Evolutionary conservation across 1,139 yeast genomes (phyloP), one percentile per base, ranked within the genome.

Genomic region (Martiniozyma asiatica): DNA sequence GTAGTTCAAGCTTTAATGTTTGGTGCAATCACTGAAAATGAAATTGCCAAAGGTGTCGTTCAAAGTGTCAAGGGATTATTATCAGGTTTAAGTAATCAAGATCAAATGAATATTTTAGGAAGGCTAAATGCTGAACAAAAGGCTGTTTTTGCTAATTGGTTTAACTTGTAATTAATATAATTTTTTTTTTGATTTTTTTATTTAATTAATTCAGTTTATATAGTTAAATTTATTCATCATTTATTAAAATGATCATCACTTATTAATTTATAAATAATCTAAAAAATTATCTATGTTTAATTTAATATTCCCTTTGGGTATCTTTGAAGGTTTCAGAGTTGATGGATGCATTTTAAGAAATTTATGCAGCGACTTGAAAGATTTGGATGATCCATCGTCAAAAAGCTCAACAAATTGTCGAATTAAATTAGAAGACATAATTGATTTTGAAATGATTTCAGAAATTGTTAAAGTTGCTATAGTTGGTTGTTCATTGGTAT

Each of bases 1-100:
- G 80, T 87, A 16, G 64, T 85, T 24, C 84, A 79, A 53, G 94
- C 95, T 1, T 58, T 87, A 35, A 63, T 70, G 13, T 74, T 73
- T 47, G 73, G 69, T 13, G 61, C 89, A 2, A 63, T 89, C 27
- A 59, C 63, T 22, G 96, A 93, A 11, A 65, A 68, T 40, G 68
- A 76, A 12, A 21, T 25, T 12, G 89, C 89, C 1, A 73, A 71
- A 38, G 65, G 67, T 27, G 71, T 71, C 8, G 79, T 78, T 4
- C 58, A 56, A 6, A 65, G 85, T 7, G 68, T 81, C 2, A 73
- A 74, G 47, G 55, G 55, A 35, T 53, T 69, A 28, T 57, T 70
- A 33, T 53, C 61, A 21, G 48, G 64, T 2, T 47, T 69, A 24
- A 70, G 73, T 3, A 82, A 73, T 43, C 63, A 63, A 12, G 78